phyloP scores from a whole-genome alignment of 2,329 filamentous ascomycete genomes.

The Orbilia ellipsospora region DNA sequence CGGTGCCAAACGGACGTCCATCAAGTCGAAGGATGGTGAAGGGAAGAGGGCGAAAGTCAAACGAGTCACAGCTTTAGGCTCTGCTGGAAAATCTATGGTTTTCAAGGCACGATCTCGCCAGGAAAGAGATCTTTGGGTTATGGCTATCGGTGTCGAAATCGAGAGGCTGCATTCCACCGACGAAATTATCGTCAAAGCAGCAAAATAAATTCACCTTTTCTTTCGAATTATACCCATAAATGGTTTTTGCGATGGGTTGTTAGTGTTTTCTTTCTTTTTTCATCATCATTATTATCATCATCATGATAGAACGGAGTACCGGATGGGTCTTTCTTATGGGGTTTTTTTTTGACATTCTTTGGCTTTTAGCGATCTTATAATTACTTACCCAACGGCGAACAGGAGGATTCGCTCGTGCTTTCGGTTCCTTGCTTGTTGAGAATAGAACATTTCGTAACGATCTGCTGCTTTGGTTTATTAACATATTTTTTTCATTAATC shows the following conservation, averaged over 20 bases:
- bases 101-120: slow-evolving; percentile 74
- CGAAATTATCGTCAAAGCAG: slow-evolving; percentile 53
- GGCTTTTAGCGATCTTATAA: background rate
- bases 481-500: too few species aligned
- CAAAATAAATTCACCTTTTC: slow-evolving; percentile 54
- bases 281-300: background rate
- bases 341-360: background rate
- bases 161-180: slow-evolving; percentile 68
- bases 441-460: too few species aligned
- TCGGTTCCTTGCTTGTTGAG: too few species aligned
- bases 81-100: slow-evolving; percentile 72
- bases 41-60: slow-evolving; percentile 66
- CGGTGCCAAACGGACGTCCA: slow-evolving; percentile 69
- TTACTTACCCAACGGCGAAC: background rate
- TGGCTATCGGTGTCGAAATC: slow-evolving; percentile 74
- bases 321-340: slow-evolving; percentile 2
- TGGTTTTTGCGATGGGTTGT: too few species aligned
- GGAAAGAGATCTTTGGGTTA: slow-evolving; percentile 75
- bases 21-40: slow-evolving; percentile 64
- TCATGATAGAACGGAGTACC: slow-evolving; percentile 11
- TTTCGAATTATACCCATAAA: slow-evolving; percentile 19
- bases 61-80: slow-evolving; percentile 71
- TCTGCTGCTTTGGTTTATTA: too few species aligned
- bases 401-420: too few species aligned
- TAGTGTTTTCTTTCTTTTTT: background rate